These are phyloP conservation scores for Yamadazyma pseudoaaseri DNA, from an alignment of 1,139 yeast genomes.

Conservation along the genomic window DNA sequence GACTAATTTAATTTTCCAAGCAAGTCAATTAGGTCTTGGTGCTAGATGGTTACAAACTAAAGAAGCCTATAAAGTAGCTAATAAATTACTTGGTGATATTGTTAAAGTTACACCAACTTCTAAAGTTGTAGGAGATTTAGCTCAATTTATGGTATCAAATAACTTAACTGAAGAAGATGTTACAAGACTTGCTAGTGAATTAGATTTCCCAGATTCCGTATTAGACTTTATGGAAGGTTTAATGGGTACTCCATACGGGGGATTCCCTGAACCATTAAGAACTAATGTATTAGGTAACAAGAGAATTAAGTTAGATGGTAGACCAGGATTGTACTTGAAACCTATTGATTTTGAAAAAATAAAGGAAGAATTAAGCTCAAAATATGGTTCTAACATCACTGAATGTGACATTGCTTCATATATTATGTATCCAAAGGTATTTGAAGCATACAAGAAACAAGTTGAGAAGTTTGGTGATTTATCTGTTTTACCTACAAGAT, in stretches of 20 bases:
- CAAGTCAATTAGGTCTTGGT: slow-evolving; percentile 97
- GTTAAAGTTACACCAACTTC: slow-evolving; percentile 99
- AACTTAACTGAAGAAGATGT: slow-evolving; percentile 85
- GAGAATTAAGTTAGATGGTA: slow-evolving; percentile 81
- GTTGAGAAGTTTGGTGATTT: slow-evolving; percentile 85
- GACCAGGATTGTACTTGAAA: slow-evolving; percentile 88
- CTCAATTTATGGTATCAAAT: slow-evolving; percentile 98
- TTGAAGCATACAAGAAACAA: slow-evolving; percentile 76
- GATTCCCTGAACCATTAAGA: slow-evolving; percentile 99
- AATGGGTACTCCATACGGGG: slow-evolving; percentile 99
- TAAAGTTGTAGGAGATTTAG: slow-evolving; percentile 97
- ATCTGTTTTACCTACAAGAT: slow-evolving; percentile 89
- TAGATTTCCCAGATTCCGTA: slow-evolving; percentile 98
- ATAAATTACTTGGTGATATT: slow-evolving; percentile 86
- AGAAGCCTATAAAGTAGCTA: slow-evolving; percentile 89
- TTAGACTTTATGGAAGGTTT: slow-evolving; percentile 98
- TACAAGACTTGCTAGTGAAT: slow-evolving; percentile 76
- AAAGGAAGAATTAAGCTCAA: slow-evolving; percentile 65
- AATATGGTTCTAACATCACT: slow-evolving; percentile 59
- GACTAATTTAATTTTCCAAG: slow-evolving; percentile 96
- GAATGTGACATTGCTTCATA: slow-evolving; percentile 93
- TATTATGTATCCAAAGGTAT: slow-evolving; percentile 97
- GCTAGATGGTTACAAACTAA: slow-evolving; percentile 95
- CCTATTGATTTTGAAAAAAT: slow-evolving; percentile 78
- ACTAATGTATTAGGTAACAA: slow-evolving; percentile 77